A percentile compares a stretch with the other conserved stretches of the same genome.
Evolutionary conservation across 768 basidiomycete species (phyloP).

Genomic region (Boletellus emodensis): DNA sequence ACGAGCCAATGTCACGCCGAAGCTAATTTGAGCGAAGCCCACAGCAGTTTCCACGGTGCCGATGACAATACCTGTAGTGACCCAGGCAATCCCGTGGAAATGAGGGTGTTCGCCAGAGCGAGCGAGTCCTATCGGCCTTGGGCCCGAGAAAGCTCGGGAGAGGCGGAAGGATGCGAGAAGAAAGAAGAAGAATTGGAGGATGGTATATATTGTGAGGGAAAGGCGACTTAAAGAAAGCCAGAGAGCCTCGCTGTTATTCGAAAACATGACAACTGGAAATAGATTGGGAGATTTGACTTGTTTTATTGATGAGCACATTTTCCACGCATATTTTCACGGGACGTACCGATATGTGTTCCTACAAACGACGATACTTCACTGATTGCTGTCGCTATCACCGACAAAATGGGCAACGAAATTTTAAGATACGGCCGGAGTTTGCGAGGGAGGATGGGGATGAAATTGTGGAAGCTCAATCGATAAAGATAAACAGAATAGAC

Average conservation of each 20-base stretch:
- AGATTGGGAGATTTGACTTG: slow-evolving; percentile 8
- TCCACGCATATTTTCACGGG: not conserved
- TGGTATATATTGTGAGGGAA: slow-evolving; percentile 55
- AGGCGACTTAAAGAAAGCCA: slow-evolving; percentile 59
- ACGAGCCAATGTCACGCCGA: slow-evolving; percentile 50
- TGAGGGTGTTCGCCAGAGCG: slow-evolving; percentile 43
- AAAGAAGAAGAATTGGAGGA: slow-evolving; percentile 58
- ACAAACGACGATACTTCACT: slow-evolving; percentile 66
- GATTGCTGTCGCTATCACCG: slow-evolving; percentile 50
- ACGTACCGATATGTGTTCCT: slow-evolving; percentile 54
- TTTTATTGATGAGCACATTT: not conserved
- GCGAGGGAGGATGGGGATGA: slow-evolving; percentile 50
- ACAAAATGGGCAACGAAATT: slow-evolving; percentile 45
- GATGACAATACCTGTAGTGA: slow-evolving; percentile 55
- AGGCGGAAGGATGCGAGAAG: slow-evolving; percentile 58
- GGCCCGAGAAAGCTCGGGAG: slow-evolving; percentile 43
- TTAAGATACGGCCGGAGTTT: slow-evolving; percentile 44
- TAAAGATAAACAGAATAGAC: slow-evolving; percentile 61
- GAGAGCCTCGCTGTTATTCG: slow-evolving; percentile 30
- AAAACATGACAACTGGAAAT: slow-evolving; percentile 41
- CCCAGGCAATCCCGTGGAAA: slow-evolving; percentile 63
- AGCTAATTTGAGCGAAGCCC: slow-evolving; percentile 56
- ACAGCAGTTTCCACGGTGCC: slow-evolving; percentile 62
- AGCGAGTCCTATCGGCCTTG: slow-evolving; percentile 48
- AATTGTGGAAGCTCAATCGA: slow-evolving; percentile 48